These are phyloP conservation scores for Aspergillus kassunensis DNA, from an alignment of 495 filamentous ascomycete genomes.

Conservation along the genomic window DNA sequence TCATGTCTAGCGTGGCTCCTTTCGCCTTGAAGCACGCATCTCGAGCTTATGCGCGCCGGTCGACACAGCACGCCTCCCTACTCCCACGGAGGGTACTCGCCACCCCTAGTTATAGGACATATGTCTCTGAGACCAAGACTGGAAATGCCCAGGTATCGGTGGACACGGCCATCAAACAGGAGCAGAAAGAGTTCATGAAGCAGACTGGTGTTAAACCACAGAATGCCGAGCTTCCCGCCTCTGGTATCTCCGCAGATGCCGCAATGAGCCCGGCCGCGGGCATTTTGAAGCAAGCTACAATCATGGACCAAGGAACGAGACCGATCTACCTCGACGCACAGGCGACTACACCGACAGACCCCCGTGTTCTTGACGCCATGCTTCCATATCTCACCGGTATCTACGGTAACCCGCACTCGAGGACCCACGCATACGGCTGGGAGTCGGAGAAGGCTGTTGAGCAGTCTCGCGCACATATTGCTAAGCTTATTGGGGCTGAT, in stretches of 20 bases:
- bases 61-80: conserved; percentile 41
- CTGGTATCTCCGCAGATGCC: conserved; percentile 56
- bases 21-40: conserved; percentile 75
- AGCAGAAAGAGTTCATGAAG: conserved; percentile 73
- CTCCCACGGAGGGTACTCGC: conserved; percentile 43
- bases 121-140: conserved; percentile 81
- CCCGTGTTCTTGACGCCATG: conserved; percentile 94
- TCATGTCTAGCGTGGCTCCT: conserved; percentile 71
- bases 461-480: conserved; percentile 76
- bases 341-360: conserved; percentile 94
- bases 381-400: conserved; percentile 88
- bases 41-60: conserved; percentile 56
- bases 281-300: conserved; percentile 85
- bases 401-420: conserved; percentile 95
- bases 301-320: conserved; percentile 90
- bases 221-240: conserved; percentile 52
- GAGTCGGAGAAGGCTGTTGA: conserved; percentile 94
- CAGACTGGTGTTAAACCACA: conserved; percentile 62
- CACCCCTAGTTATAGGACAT: conserved; percentile 49
- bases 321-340: conserved; percentile 99
- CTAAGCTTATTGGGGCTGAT: conserved; percentile 85
- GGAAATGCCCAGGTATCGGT: conserved; percentile 77
- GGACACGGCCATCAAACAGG: conserved; percentile 75
- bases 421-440: conserved; percentile 98
- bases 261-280: conserved; percentile 79